Evolutionary conservation across 2,329 filamentous ascomycete species (phyloP), one percentile per base, ranked within the genome.

Genomic region (Epichloe amarillans): DNA sequence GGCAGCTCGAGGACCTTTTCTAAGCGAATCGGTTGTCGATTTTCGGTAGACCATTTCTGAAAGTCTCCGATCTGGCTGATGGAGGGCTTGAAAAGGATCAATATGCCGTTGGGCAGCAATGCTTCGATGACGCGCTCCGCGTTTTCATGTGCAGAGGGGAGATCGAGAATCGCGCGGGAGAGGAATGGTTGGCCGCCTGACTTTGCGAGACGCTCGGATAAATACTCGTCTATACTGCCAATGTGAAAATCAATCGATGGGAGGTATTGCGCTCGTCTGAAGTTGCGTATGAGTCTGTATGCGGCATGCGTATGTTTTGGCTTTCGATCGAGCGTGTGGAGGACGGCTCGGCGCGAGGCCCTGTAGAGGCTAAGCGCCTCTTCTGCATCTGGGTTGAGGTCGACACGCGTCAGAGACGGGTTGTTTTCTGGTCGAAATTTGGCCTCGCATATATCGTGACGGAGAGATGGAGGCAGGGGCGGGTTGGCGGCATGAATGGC

Each of bases 41-140:
- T 68, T 30, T 73, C 66, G 52, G 74, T 74, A 35, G 81, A 50
- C 67, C 67, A 69, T 19, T 60, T 52, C 39, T 64, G 60, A 52
- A 83, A 85, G 5, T 81, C 75, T 40, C 75, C 80, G 50, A 91
- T 84, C 64, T 91, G 87, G 10, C 86, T 89, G 52, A 93, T 80
- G 58, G 81, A 87, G 0, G 87, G 87, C 56, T 80, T 82, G 67
- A 89, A 93, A 1, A 88, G 73, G 14, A 84, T 71, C 35, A 91
- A 69, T 8, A 77, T 69, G 0, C 82, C 86, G 59, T 85, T 77
- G 2, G 76, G 72, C 39, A 76, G 77, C 49, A 93, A 66, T 14
- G 81, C 78, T n/a, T 71, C 61, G 5, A 75, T 68, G 21, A 83
- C 69, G 26, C 69, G 68, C 2, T 67, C 65, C 2, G 67, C 66